Conservation (phyloP, 2,329 filamentous ascomycete genomes). For the Hymenotorrendiella dingleyae region DNA sequence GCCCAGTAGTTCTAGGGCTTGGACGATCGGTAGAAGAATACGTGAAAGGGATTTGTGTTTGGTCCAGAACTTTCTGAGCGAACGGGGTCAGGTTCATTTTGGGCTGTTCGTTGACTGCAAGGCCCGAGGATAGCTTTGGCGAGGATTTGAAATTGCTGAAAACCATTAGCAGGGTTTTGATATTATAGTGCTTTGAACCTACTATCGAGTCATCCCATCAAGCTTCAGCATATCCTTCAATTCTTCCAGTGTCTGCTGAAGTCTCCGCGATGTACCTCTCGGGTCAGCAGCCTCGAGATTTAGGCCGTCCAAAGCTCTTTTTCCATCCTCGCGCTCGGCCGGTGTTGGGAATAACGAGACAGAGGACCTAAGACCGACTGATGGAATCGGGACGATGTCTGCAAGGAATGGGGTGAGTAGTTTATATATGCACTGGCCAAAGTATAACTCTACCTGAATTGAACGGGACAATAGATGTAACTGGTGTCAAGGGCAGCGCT, state of each 20-base stretch:
- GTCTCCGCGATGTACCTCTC: constrained; percentile 53
- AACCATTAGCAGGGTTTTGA: constrained; percentile 27
- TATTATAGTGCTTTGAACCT: constrained; percentile 7
- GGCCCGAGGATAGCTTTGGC: constrained; percentile 28
- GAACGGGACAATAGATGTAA: constrained; percentile 75
- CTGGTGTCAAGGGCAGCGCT: constrained; percentile 75
- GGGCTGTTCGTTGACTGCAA: constrained; percentile 9
- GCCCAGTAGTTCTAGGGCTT: constrained; percentile 8
- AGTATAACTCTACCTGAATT: constrained; percentile 72
- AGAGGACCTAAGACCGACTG: constrained; percentile 47
- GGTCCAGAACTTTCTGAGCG: constrained; percentile 28
- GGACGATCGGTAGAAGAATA: constrained; percentile 20
- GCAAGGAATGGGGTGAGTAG: too few species aligned
- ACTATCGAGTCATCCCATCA: constrained; percentile 60
- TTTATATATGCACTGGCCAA: too few species aligned
- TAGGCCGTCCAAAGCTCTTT: constrained; percentile 56
- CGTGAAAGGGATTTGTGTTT: constrained; percentile 25
- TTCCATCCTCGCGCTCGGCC: constrained; percentile 47
- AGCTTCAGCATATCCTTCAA: constrained; percentile 68
- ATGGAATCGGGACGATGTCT: constrained; percentile 64
- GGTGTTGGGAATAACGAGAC: constrained; percentile 44
- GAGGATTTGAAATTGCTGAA: constrained; percentile 52
- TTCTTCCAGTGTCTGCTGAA: constrained; percentile 68
- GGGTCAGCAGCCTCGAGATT: constrained; percentile 62
- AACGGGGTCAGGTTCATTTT: constrained; percentile 27